Percentiles rank a stretch among this genome's conserved stretches.
Evolutionary conservation across 2,329 filamentous ascomycete species (phyloP).

Genomic region (Microdochium nivale): DNA sequence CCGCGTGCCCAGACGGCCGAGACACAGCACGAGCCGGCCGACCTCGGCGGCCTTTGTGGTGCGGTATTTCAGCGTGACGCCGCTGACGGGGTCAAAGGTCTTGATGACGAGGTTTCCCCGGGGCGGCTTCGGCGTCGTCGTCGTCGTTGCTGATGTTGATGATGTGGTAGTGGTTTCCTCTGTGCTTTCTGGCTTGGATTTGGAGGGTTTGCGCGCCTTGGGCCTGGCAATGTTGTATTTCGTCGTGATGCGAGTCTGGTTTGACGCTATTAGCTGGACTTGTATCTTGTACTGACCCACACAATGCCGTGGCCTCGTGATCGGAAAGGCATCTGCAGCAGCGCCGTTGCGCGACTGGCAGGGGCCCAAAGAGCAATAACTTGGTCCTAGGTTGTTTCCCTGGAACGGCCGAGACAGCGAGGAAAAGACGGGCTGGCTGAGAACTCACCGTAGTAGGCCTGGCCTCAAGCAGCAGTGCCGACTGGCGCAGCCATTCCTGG

Average conservation of each 20-base stretch:
- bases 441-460: slow-evolving; percentile 75
- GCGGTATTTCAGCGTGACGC: slow-evolving; percentile 80
- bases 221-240: slow-evolving; percentile 68
- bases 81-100: slow-evolving; percentile 77
- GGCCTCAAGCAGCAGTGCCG: slow-evolving; percentile 74
- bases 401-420: slow-evolving; percentile 2
- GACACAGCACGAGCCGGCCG: slow-evolving; percentile 64
- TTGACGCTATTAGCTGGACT: too few relatives aligned
- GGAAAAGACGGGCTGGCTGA: too few relatives aligned
- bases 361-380: too few relatives aligned
- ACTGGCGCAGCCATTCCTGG: slow-evolving; percentile 88
- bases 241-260: slow-evolving; percentile 87
- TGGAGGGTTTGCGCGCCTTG: slow-evolving; percentile 15
- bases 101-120: slow-evolving; percentile 73
- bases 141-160: slow-evolving; percentile 3
- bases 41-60: slow-evolving; percentile 91
- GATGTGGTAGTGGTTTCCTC: slow-evolving; percentile 10
- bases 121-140: slow-evolving; percentile 34
- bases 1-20: slow-evolving; percentile 67
- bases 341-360: too few relatives aligned
- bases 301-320: too few relatives aligned
- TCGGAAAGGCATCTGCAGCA: too few relatives aligned
- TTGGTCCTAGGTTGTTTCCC: too few relatives aligned
- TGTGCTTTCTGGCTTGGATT: slow-evolving; percentile 1
- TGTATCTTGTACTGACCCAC: too few relatives aligned